Evolutionary conservation across 768 basidiomycete species (phyloP), one percentile per base, ranked within the genome.

Genomic region (Harrya chromipes): DNA sequence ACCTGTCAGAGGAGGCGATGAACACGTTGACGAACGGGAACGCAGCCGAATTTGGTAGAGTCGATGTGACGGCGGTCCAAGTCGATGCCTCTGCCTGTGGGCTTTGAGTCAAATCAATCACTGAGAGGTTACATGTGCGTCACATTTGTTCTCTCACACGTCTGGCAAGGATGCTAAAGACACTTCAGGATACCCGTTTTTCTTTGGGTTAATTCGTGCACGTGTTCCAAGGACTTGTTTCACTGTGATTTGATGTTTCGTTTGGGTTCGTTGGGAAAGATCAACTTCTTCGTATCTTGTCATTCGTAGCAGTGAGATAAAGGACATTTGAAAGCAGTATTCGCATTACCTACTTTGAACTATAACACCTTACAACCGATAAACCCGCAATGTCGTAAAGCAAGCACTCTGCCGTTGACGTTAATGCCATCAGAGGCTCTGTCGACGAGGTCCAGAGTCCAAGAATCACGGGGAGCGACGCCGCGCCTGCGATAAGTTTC

Each of bases 401-500:
- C 76, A 76, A 23, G 79, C 84, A 74, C 26, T 67, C 68, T 5
- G 72, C 70, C 17, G 76, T 73, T 2, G 78, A 81, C 4, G 76
- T 58, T 43, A 87, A 75, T 8, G 76, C 67, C 72, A 79, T 72
- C n/a, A 77, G 55, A 3, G 83, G 82, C 54, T 90, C 87, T 40
- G 63, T 71, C 14, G 76, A 76, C 46, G 88, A 52, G 4, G 70
- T 60, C 54, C 70, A 77, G 10, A 87, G 56, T 0, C 88, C 88
- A 2, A 76, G 58, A 11, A 86, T 58, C 4, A 83, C 76, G 9
- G 84, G 83, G 6, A 82, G 34, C 11, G 72, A 74, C 8, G 74
- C 53, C 4, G 68, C 69, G 3, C 67, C 71, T 0, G 72, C 56
- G 0, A 72, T 58, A 13, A 73, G 47, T 10, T 59, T 64, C 6